These are phyloP conservation scores for Colletotrichum somersetense DNA, from an alignment of 2,329 filamentous ascomycete species.

Conservation along the genomic window DNA sequence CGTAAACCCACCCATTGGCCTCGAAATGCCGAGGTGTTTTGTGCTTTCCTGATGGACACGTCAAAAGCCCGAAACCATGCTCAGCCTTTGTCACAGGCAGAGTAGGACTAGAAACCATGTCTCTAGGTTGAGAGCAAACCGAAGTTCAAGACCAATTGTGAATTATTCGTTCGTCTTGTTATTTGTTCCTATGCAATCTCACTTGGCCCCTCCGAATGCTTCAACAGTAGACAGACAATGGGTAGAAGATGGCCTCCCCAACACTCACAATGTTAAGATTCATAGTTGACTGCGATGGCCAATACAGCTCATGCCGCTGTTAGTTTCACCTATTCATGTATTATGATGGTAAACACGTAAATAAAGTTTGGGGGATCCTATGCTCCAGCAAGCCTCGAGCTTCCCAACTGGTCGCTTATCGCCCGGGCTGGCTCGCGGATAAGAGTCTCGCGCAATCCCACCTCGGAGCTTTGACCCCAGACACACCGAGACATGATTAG, in stretches of 20 bases:
- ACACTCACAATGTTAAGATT: conserved; percentile 76
- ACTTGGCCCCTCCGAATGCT: not conserved
- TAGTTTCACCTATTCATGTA: not conserved
- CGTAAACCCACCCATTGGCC: too few species aligned
- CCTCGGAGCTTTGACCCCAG: conserved; percentile 34
- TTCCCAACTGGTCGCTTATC: conserved; percentile 60
- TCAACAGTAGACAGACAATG: not conserved
- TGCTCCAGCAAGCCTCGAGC: conserved; percentile 86
- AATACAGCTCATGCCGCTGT: not conserved
- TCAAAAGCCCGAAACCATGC: not conserved
- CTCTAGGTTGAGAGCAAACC: not conserved
- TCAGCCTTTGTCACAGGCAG: not conserved
- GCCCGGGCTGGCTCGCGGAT: conserved; percentile 25
- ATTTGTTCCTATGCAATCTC: not conserved
- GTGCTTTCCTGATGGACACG: not conserved
- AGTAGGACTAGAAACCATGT: not conserved
- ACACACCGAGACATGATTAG: conserved; percentile 26
- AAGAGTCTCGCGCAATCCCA: conserved; percentile 28
- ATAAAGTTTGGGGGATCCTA: conserved; percentile 51
- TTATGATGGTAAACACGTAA: conserved; percentile 58
- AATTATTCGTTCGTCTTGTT: not conserved
- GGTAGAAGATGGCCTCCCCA: conserved; percentile 61
- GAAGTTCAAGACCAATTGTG: not conserved
- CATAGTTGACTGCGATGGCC: conserved; percentile 78
- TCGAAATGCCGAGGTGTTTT: not conserved